Base-by-base conservation (phyloP, 495 filamentous ascomycete species). In the Penicillium daleae region DNA sequence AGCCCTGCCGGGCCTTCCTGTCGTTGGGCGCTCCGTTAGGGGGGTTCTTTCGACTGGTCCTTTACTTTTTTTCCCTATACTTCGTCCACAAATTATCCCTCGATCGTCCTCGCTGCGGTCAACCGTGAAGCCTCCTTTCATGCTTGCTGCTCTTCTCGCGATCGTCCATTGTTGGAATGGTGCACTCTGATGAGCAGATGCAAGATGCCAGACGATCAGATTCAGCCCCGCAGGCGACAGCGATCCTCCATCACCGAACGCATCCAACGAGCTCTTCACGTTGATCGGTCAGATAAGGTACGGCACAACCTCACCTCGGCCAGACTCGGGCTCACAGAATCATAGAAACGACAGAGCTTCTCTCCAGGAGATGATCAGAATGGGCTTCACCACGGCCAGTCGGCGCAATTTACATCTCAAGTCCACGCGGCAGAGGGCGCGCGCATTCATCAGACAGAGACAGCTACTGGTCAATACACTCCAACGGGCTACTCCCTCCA, bases 161-260 rank as follows among this genome's bases (percentile, higher is more conserved):
- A 21, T 22, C 51, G 8, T 21, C 8, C n/a, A 51, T 29, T 8
- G 17, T 26, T 35, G 49, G 17, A 26, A 27, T 15, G 27, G 29
- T 26, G 51, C 21, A 31, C 37, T 21, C 32, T 37, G 29, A n/a
- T 27, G 10, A 6, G n/a, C n/a, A 2, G 24, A 52, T 15, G 29
- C 51, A 54, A 44, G 35, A 68, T 74, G 66, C 40, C 61, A 19
- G 57, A 56, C 50, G 65, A 60, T 59, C 66, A 60, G 27, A 13
- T 57, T 62, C 67, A 61, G 31, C 61, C 57, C 55, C 65, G 62
- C 64, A 70, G 69, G 29, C 51, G 31, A 59, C 71, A 73, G 21
- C 67, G 74, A 71, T 71, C 70, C 15, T 79, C 75, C 12, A 63
- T 79, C 61, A 69, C 77, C 7, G 67, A 72, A 50, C 74, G 76